Conservation (phyloP, 305 asterid species). For the Petunia hybrid region DNA sequence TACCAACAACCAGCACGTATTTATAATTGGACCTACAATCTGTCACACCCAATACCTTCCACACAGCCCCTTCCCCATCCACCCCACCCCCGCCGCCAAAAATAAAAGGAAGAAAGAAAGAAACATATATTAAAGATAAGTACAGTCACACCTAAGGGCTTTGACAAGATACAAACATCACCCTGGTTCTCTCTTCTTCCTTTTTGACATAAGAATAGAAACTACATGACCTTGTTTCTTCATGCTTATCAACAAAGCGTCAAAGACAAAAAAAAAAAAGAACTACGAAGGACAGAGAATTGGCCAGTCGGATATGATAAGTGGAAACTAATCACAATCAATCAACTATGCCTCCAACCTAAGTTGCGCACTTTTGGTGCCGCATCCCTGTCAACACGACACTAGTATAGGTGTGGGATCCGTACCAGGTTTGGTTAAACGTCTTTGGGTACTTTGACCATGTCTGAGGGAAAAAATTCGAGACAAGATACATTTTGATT, state of each 20-base stretch:
- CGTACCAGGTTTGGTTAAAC: no score
- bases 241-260: slow-evolving; percentile 5
- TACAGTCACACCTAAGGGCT: slow-evolving; percentile 9
- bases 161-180: slow-evolving; percentile 19
- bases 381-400: no score
- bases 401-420: no score
- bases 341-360: not conserved
- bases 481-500: no score
- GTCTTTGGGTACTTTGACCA: no score
- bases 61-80: not conserved
- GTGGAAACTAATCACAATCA: not conserved
- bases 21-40: not conserved
- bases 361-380: no score
- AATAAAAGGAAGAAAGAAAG: not conserved
- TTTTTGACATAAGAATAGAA: slow-evolving; percentile 8
- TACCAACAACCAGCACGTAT: not conserved
- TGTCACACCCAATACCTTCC: no score
- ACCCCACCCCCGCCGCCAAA: not conserved
- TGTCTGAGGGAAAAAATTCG: no score
- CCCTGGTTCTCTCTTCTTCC: not conserved
- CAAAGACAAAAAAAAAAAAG: not conserved
- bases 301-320: not conserved
- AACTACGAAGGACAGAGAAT: not conserved
- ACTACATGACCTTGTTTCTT: not conserved
- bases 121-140: not conserved